Evolutionary conservation across 2,329 filamentous ascomycete genomes (phyloP).

Genomic region (Sclerotinia minor): DNA sequence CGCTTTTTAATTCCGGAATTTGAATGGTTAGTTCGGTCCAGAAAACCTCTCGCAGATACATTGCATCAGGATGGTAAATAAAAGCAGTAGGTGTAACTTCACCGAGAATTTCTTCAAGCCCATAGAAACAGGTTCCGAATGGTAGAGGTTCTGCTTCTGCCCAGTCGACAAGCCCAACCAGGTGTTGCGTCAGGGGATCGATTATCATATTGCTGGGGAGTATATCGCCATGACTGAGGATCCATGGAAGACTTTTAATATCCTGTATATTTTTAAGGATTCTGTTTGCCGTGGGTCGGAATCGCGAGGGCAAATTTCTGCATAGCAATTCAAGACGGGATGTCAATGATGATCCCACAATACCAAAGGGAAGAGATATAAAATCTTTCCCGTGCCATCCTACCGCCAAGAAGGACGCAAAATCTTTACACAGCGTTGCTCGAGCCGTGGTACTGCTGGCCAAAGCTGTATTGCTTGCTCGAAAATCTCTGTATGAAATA

Average conservation of each 20-base stretch:
- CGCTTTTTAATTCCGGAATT: slow-evolving; percentile 39
- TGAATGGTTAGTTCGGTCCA: slow-evolving; percentile 48
- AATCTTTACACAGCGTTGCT: slow-evolving; percentile 45
- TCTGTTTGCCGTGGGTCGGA: slow-evolving; percentile 31
- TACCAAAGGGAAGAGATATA: slow-evolving; percentile 35
- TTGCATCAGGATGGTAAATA: slow-evolving; percentile 49
- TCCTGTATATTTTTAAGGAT: slow-evolving; percentile 39
- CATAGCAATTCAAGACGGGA: slow-evolving; percentile 46
- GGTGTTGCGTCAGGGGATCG: slow-evolving; percentile 44
- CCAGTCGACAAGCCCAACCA: slow-evolving; percentile 63
- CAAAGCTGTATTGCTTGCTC: slow-evolving; percentile 14
- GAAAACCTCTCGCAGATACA: slow-evolving; percentile 49
- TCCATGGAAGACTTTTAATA: slow-evolving; percentile 52
- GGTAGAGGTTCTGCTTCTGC: slow-evolving; percentile 62
- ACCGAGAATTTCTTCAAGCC: slow-evolving; percentile 60
- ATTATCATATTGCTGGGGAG: slow-evolving; percentile 59
- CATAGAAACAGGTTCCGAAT: slow-evolving; percentile 60
- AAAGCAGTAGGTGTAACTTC: slow-evolving; percentile 42
- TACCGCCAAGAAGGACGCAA: slow-evolving; percentile 46
- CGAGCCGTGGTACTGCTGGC: slow-evolving; percentile 28
- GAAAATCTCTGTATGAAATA: slow-evolving; percentile 43
- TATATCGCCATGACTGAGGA: slow-evolving; percentile 62
- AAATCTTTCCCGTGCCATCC: slow-evolving; percentile 42
- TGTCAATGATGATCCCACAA: slow-evolving; percentile 47
- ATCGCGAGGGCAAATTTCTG: slow-evolving; percentile 43